Evolutionary conservation across 192 early-diverging fungal species (phyloP), one percentile per base, ranked within the genome.

Genomic region (Backusella tuberculispora): DNA sequence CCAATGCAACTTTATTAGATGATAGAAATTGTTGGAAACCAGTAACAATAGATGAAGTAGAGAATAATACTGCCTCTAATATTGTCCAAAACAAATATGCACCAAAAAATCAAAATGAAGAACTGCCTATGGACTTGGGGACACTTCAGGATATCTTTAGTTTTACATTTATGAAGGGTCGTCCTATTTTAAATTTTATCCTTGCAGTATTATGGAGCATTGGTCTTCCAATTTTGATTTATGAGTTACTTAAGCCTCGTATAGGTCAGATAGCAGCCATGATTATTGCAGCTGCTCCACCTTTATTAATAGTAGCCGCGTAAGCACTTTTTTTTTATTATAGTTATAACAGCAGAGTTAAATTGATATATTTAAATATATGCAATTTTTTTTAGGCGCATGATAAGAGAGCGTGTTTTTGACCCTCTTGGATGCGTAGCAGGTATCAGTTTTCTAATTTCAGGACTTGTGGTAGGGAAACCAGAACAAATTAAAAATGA

Each of bases 251-350:
- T n/a, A 34, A 60, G 40, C 79, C 79, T 26, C 19, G 24, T 9
- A 66, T 80, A n/a, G 75, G 75, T 14, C 79, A 80, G 74, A 67
- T 76, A 17, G 34, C 73, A 37, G 79, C 75, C n/a, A 80, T 80
- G 79, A 76, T 80, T 34, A 48, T 74, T 29, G 79, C 79, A 4
- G 66, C 79, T 1, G 68, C 66, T 29, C 79, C 79, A 14, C 79
- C 79, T 41, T 37, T 80, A 17, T 44, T 47, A 4, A 76, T 73
- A 74, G 79, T 76, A 7, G n/a, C 71, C 37, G 47, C 56, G 79
- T 80, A 73, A 75, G 77, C 24, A 53, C 5, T 6, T 14, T 13
- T 34, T 24, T 6, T 17, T 46, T 7, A 17, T n/a, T 17, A 7
- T 26, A 38, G 10, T 34, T 2, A 34, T 34, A 34, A 34, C 29